Evolutionary conservation across 2,329 filamentous ascomycete species (phyloP).

Genomic region (Xylariaceae sp.): DNA sequence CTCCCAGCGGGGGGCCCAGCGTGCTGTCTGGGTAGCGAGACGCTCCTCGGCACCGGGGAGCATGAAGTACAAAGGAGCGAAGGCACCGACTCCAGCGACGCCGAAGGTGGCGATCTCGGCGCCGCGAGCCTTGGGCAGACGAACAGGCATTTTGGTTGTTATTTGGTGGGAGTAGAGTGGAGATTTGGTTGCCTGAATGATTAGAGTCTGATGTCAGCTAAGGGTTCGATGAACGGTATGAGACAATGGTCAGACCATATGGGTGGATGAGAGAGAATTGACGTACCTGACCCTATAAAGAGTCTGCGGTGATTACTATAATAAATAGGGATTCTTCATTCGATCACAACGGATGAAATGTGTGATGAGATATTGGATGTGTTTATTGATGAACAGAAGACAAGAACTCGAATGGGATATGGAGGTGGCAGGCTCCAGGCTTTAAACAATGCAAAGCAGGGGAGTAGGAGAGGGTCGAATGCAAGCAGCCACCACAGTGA

Average conservation of each 20-base stretch:
- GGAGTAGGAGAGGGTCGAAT: conserved; percentile 5
- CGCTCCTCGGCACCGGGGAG: conserved; percentile 54
- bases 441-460: conserved; percentile 14
- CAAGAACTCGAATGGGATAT: not conserved
- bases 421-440: conserved; percentile 2
- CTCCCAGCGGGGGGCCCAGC: conserved; percentile 59
- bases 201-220: not conserved
- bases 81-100: conserved; percentile 49
- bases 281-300: conserved; percentile 16
- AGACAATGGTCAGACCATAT: not conserved
- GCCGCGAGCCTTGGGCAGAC: conserved; percentile 46
- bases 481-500: conserved; percentile 1
- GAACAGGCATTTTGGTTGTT: conserved; percentile 44
- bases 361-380: conserved; percentile 7
- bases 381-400: conserved; percentile 9
- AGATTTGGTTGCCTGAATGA: conserved; percentile 7
- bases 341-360: conserved; percentile 9
- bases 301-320: conserved; percentile 13
- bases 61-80: conserved; percentile 56
- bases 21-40: conserved; percentile 49
- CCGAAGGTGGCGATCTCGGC: conserved; percentile 52
- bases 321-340: conserved; percentile 13
- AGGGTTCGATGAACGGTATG: conserved; percentile 1
- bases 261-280: not conserved
- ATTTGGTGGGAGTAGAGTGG: conserved; percentile 15